Conservation (phyloP, 768 basidiomycete species). For the Boletus coccyginus region DNA sequence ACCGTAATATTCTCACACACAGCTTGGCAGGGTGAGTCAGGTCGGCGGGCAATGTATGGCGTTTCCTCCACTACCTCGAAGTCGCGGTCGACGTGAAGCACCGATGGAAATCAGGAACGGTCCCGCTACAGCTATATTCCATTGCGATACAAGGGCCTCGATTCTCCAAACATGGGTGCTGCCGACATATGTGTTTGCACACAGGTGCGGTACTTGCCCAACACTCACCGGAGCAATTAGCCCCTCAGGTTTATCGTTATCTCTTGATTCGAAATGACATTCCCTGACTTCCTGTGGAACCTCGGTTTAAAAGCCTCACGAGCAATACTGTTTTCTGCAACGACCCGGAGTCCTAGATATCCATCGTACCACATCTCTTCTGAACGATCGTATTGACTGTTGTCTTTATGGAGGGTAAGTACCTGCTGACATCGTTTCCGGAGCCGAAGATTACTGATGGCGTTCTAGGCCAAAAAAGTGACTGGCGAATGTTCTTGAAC, state of each 20-base stretch:
- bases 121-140: slow-evolving; percentile 15
- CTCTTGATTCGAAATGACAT: slow-evolving; percentile 25
- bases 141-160: slow-evolving; percentile 3
- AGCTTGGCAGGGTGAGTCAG: slow-evolving; percentile 29
- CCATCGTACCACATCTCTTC: not conserved
- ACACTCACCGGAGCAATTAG: slow-evolving; percentile 5
- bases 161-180: slow-evolving; percentile 18
- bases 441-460: slow-evolving; percentile 1
- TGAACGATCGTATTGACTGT: not conserved
- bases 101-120: slow-evolving; percentile 20
- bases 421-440: not conserved
- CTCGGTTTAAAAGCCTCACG: slow-evolving; percentile 22
- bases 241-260: slow-evolving; percentile 18
- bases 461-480: slow-evolving; percentile 16
- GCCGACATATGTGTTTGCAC: slow-evolving; percentile 2
- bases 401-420: slow-evolving; percentile 20
- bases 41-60: slow-evolving; percentile 28
- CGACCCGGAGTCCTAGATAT: not conserved
- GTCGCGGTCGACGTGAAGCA: slow-evolving; percentile 15
- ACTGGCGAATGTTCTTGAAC: slow-evolving; percentile 30
- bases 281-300: slow-evolving; percentile 22
- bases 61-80: slow-evolving; percentile 18
- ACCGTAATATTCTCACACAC: slow-evolving; percentile 27
- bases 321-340: slow-evolving; percentile 2
- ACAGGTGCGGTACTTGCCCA: slow-evolving; percentile 19